Base-by-base conservation (phyloP, 192 early-diverging fungal species). In the Gigaspora rosea region DNA sequence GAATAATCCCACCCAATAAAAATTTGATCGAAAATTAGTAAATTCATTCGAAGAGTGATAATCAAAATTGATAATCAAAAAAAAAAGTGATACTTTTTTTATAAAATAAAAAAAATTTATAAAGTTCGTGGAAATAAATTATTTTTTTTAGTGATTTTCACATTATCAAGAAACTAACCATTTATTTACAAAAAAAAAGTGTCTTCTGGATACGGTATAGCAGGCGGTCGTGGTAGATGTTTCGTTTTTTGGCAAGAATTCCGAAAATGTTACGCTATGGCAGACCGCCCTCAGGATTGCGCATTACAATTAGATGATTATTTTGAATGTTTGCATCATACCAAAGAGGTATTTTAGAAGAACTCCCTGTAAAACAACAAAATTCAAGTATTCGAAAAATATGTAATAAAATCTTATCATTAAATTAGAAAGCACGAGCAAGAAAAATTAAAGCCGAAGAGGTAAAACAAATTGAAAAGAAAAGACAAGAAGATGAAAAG, bases 241-340 rank as follows among this genome's bases (percentile, higher is more conserved):
- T 97, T 96, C 84, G 87, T 91, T 62, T 95, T 95, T 85, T 98
- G 95, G 94, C 96, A 97, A 85, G 96, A 97, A 82, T 97, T 96
- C 84, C 86, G 93, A 81, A 95, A 95, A 78, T 98, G 96, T 87
- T 95, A 94, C 80, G 95, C 91, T 80, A 83, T 88, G 79, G 92
- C 93, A 73, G 91, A 94, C 82, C 77, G 82, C 12, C 91, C 89
- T 35, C 80, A 90, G 56, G 90, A 96, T 81, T 97, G 96, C 84
- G 68, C 87, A 46, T 81, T 82, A 49, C 90, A 94, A 78, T 90
- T 88, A 76, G 96, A 97, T 69, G 97, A 98, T 83, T 98, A 98
- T 85, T 85, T 94, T 62, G 97, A 98, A 86, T 98, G 97, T 82
- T 87, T 98, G 61, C 95, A 96, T 81, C 95, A 96, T 80, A 92